Evolutionary conservation across 345 rosid species (phyloP).

Genomic region (Sisymbrium irio): DNA sequence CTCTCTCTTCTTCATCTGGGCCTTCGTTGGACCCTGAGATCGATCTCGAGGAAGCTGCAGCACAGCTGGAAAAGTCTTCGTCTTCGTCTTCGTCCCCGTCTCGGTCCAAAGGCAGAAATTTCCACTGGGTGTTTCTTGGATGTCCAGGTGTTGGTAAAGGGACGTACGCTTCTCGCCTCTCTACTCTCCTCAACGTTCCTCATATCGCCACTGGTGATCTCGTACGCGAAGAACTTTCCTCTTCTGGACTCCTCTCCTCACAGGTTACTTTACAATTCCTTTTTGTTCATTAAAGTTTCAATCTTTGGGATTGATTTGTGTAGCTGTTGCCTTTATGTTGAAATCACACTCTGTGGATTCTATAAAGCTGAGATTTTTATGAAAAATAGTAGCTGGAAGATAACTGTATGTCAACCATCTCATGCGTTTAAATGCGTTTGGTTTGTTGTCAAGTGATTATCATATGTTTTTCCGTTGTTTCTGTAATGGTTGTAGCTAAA

Average conservation of each 20-base stretch:
- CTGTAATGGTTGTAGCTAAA: constrained; percentile 55
- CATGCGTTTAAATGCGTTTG: background rate
- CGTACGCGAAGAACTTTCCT: constrained; percentile 84
- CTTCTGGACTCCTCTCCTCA: constrained; percentile 71
- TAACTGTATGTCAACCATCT: background rate
- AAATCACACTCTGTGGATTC: background rate
- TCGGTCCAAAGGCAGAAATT: constrained; percentile 42
- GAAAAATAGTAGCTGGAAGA: too few species aligned
- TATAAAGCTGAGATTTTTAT: background rate
- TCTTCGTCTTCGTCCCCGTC: constrained; percentile 32
- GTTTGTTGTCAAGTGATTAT: background rate
- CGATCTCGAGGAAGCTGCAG: constrained; percentile 38
- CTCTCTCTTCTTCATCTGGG: constrained; percentile 30
- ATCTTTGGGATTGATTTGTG: background rate
- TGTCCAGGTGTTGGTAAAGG: constrained; percentile 99
- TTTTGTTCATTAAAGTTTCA: too few species aligned
- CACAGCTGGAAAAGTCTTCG: constrained; percentile 25
- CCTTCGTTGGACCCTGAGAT: constrained; percentile 40
- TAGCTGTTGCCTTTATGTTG: background rate
- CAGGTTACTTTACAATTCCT: constrained; percentile 44
- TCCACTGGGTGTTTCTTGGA: constrained; percentile 96
- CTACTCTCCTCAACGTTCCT: constrained; percentile 76
- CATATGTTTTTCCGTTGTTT: background rate
- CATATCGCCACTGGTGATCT: constrained; percentile 99
- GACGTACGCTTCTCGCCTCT: constrained; percentile 90